Evolutionary conservation across 148 eudicot species (phyloP).

Genomic region (Rhododendron ovatum): DNA sequence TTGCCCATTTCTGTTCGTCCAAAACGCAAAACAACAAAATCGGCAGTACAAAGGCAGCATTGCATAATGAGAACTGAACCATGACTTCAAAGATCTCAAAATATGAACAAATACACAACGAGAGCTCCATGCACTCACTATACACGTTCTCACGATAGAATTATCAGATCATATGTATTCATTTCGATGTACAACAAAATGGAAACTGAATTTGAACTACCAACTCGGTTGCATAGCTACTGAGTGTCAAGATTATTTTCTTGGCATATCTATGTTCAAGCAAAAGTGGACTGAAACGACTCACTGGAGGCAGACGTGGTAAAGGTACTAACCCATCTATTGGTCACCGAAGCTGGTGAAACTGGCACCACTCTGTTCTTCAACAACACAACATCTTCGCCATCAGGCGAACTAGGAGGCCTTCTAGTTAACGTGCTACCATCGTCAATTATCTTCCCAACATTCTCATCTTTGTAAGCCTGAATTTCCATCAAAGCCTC

Average conservation of each 20-base stretch:
- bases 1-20: no score
- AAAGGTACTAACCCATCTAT: neutral
- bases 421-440: neutral
- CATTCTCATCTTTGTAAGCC: neutral
- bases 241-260: neutral
- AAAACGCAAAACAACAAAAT: no score
- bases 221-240: neutral
- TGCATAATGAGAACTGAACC: no score
- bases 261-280: neutral
- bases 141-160: neutral
- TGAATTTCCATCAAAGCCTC: constrained; percentile 8
- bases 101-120: no score
- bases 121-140: no score
- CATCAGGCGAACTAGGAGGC: constrained; percentile 20
- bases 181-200: neutral
- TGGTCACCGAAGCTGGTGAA: neutral
- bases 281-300: neutral
- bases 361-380: constrained; percentile 14
- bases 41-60: no score
- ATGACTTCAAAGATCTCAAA: no score
- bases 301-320: neutral
- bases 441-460: neutral
- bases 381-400: constrained; percentile 31
- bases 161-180: neutral
- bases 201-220: neutral